Conservation (phyloP, 2,329 filamentous ascomycete species). For the Keithomyces neogunnii region DNA sequence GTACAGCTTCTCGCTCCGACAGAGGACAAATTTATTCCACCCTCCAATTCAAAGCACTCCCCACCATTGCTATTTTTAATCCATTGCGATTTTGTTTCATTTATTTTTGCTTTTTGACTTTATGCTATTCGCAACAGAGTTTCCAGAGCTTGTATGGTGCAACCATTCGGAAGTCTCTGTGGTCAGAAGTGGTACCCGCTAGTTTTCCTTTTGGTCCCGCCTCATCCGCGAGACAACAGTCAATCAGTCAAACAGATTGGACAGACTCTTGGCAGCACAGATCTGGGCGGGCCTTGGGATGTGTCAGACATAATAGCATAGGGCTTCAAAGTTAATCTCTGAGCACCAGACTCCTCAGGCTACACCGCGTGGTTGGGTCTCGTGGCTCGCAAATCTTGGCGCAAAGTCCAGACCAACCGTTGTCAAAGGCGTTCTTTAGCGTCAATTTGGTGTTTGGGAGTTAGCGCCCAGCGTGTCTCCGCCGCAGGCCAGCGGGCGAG, state of each 20-base stretch:
- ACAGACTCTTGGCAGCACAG: not conserved
- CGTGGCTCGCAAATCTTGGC: not conserved
- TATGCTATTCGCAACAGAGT: no score
- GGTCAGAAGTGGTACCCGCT: not conserved
- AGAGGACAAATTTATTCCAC: no score
- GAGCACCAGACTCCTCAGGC: not conserved
- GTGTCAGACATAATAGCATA: not conserved
- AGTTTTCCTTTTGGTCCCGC: not conserved
- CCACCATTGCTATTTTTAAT: no score
- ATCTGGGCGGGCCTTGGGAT: not conserved
- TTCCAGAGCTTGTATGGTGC: no score
- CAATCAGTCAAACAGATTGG: not conserved
- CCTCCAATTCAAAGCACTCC: no score
- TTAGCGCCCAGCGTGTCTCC: slow-evolving; percentile 3
- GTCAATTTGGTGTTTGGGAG: not conserved
- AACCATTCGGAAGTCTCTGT: not conserved
- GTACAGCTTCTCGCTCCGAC: no score
- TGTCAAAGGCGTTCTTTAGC: slow-evolving; percentile 6
- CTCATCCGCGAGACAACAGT: not conserved
- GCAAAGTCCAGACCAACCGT: slow-evolving; percentile 2
- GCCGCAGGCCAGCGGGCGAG: slow-evolving; percentile 7
- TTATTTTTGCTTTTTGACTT: no score
- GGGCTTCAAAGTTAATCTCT: not conserved
- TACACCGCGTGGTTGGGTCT: not conserved
- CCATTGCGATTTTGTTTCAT: no score